A percentile compares a stretch with the other conserved stretches of the same genome.
Evolutionary conservation across 2,329 filamentous ascomycete genomes (phyloP).

Genomic region (Penicillium brevicompactum): DNA sequence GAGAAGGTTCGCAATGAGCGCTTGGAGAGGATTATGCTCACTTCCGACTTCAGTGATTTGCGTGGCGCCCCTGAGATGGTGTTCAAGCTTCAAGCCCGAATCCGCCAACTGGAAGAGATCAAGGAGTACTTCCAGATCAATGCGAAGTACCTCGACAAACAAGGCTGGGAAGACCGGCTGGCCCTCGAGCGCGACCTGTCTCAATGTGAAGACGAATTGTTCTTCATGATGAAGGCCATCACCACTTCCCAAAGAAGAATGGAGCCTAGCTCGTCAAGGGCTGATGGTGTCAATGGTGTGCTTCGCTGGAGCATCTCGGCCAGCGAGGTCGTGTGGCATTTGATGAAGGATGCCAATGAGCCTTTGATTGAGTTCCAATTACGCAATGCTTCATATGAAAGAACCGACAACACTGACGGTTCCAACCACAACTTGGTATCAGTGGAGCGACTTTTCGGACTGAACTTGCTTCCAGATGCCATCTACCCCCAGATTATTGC

Average conservation of each 20-base stretch:
- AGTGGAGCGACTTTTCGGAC: conserved; percentile 81
- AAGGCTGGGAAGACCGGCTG: conserved; percentile 88
- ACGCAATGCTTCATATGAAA: conserved; percentile 86
- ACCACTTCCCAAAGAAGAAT: conserved; percentile 90
- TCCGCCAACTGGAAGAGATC: conserved; percentile 92
- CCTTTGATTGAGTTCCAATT: conserved; percentile 92
- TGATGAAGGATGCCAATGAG: conserved; percentile 83
- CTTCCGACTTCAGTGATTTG: conserved; percentile 96
- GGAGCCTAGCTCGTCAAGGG: conserved; percentile 66
- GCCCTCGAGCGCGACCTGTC: conserved; percentile 86
- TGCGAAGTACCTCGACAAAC: conserved; percentile 79
- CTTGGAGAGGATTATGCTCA: conserved; percentile 97
- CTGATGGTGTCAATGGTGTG: conserved; percentile 78
- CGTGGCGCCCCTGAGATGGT: conserved; percentile 93
- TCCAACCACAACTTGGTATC: conserved; percentile 93
- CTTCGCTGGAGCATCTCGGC: conserved; percentile 93
- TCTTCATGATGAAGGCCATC: conserved; percentile 99
- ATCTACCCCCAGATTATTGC: conserved; percentile 96
- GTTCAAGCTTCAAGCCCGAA: conserved; percentile 84
- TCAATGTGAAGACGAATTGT: conserved; percentile 91
- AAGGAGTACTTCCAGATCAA: conserved; percentile 95
- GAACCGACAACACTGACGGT: conserved; percentile 94
- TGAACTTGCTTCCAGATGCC: conserved; percentile 87
- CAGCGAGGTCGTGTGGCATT: conserved; percentile 94
- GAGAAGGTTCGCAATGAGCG: conserved; percentile 97